phyloP scores from a whole-genome alignment of 768 basidiomycete genomes.

The Naganishia randhawae region DNA sequence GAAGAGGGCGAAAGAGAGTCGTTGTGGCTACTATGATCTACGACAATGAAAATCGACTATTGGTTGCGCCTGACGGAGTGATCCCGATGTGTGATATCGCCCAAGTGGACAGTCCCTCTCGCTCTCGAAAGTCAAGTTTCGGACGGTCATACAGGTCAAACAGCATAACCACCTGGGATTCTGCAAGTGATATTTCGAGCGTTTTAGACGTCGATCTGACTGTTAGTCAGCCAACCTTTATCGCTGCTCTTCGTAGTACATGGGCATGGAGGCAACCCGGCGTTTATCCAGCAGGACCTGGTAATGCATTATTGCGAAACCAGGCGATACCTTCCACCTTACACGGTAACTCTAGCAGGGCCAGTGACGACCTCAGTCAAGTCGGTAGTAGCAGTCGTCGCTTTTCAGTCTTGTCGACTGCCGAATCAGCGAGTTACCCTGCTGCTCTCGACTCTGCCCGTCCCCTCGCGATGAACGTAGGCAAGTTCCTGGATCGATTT shows the following conservation, averaged over 20 bases:
- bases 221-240: slow-evolving; percentile 49
- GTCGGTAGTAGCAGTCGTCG: not conserved
- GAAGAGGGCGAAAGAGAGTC: slow-evolving; percentile 41
- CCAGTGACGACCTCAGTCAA: slow-evolving; percentile 10
- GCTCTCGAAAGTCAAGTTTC: slow-evolving; percentile 1
- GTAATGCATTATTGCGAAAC: slow-evolving; percentile 7
- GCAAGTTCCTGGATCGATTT: slow-evolving; percentile 49
- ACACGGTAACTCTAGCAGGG: not conserved
- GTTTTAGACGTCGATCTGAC: slow-evolving; percentile 49
- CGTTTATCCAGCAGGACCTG: slow-evolving; percentile 16
- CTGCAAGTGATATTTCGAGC: slow-evolving; percentile 35
- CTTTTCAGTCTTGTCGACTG: slow-evolving; percentile 34
- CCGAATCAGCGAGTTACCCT: slow-evolving; percentile 30
- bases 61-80: slow-evolving; percentile 50
- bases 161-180: slow-evolving; percentile 21
- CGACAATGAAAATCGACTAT: slow-evolving; percentile 45
- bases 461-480: slow-evolving; percentile 31
- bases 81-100: slow-evolving; percentile 50
- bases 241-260: slow-evolving; percentile 45
- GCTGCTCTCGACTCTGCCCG: not conserved
- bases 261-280: slow-evolving; percentile 49
- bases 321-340: not conserved
- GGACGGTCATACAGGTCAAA: not conserved
- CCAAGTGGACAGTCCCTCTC: slow-evolving; percentile 28
- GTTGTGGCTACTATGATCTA: slow-evolving; percentile 48